Base-by-base conservation (phyloP, 306 rosid species). In the Acacia acuminata region DNA sequence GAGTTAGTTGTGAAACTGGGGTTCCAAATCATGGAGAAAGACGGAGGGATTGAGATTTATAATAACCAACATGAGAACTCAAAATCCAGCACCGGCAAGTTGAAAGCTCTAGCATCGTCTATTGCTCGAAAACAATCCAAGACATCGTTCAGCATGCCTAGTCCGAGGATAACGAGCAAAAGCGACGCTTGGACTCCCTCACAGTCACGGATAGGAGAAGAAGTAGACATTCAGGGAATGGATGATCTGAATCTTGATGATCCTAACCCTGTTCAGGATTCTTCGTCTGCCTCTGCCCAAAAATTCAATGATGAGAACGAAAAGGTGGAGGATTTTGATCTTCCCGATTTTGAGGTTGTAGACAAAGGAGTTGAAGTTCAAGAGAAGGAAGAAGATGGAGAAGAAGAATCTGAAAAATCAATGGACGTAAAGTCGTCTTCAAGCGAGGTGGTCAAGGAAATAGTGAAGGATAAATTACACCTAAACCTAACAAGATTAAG, bases 11-110 rank as follows among this genome's bases (percentile, higher is more conserved):
- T 96, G 75, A 96, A 96, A 84, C 85, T 96, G 66, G 98, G 97
- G 36, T 94, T 96, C 75, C 99, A 96, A 85, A 91, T 96, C 67
- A 91, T 96, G 98, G 98, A 96, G 88, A 96, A 94, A 73, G 99
- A 96, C 76, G 98, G 97, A 56, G 95, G 92, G 71, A 69, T 92
- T 77, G 97, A 91, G 36, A 92, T 96, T 64, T 96, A 94, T 53
- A 88, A 79, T 53, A 88, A 78, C 58, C 94, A 88, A 73, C 78
- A 86, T 73, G 90, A 88, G 63, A 92, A 77, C 79, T 73, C 87
- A 10, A 87, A 82, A 65, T 60, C 88, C 58, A 84, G 87, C 27
- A 93, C 88, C 43, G 82, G 87, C 32, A 93, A 90, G 80, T 81
- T 82, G 14, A 85, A 78, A 56, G 83, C 25, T 36, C 77, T 88